Evolutionary conservation across 257 asterid genomes (phyloP), one percentile per base, ranked within the genome.

Genomic region (Nicotiana tomentosiformis): DNA sequence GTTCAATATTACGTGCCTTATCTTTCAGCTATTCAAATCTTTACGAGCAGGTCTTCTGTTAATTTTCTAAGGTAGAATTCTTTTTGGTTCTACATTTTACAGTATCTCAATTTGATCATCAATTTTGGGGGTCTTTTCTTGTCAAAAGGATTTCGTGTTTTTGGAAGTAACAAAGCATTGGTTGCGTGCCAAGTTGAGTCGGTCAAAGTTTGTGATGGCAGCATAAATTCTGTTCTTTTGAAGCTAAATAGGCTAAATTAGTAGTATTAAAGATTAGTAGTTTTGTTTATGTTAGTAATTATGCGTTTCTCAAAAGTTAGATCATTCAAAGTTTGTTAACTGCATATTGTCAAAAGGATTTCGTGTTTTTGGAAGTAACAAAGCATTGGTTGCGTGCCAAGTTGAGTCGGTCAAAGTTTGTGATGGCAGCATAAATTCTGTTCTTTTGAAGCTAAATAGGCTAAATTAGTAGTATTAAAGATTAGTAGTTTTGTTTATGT

Each of bases 1-100:
- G 84, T 94, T 66, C 98, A 94, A 82, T 96, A 94, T 85, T 94
- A 93, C 84, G 98, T 92, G 10, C 99, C 99, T 81, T 96, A 92
- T 81, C 97, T 96, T 84, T 96, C 99, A 39, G 99, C 99, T 6
- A 91, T 96, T 83, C 99, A 94, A 88, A 93, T 96, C 87, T 96
- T 93, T 87, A 94, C 97, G 88, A 90, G 93, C 89, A 92, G 79
- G 86, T 90, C 98, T 9, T 89, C 98, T 61, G 87, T 81, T 14
- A 90, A 88, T 85, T 87, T 88, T 87, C 88, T 92, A 61, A 94
- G 99, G 99, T 95, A 89, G 67, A 66, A 58, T 5, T 58, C 11
- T n/a, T 2, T 32, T 61, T 61, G 67, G 15, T 61, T 6, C 33
- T 61, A 8, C 66, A 20, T 26, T 46, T 4, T 72, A 9, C 17